These are phyloP conservation scores for Xenosphaeropsis pyriputrescens DNA, from an alignment of 2,329 filamentous ascomycete species.

Conservation along the genomic window DNA sequence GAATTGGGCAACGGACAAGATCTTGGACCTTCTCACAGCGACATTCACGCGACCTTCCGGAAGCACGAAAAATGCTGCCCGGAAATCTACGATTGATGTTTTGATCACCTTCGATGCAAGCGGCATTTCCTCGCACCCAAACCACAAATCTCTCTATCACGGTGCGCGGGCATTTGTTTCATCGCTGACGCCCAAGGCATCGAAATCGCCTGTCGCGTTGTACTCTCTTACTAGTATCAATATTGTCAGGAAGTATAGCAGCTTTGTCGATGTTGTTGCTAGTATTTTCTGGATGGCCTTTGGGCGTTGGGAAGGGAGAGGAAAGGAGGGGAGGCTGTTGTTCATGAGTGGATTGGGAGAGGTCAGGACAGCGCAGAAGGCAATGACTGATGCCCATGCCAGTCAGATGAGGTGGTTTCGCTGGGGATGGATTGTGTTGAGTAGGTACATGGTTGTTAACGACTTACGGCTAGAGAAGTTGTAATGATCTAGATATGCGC, in stretches of 20 bases:
- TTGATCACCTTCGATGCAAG: slow-evolving; percentile 79
- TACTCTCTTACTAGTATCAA: slow-evolving; percentile 71
- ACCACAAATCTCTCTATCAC: slow-evolving; percentile 80
- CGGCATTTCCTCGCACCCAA: slow-evolving; percentile 80
- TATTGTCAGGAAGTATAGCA: slow-evolving; percentile 67
- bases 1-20: slow-evolving; percentile 57
- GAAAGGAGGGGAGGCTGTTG: slow-evolving; percentile 45
- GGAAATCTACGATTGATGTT: slow-evolving; percentile 30
- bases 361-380: slow-evolving; percentile 57
- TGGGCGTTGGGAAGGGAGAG: slow-evolving; percentile 21
- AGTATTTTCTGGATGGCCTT: slow-evolving; percentile 48
- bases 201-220: slow-evolving; percentile 61
- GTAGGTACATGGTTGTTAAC: slow-evolving; percentile 92
- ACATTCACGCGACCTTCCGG: slow-evolving; percentile 39
- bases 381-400: slow-evolving; percentile 81
- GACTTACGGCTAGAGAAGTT: slow-evolving; percentile 54
- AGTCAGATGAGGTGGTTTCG: slow-evolving; percentile 99
- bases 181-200: slow-evolving; percentile 49
- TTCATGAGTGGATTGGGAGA: slow-evolving; percentile 54
- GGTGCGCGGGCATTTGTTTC: slow-evolving; percentile 64
- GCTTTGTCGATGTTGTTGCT: slow-evolving; percentile 58
- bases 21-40: slow-evolving; percentile 54
- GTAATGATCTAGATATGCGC: no score
- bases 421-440: slow-evolving; percentile 85
- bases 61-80: slow-evolving; percentile 17